Evolutionary conservation across 805 yeast genomes (phyloP), one percentile per base, ranked within the genome.

Genomic region (Scheffersomyces lignosus): DNA sequence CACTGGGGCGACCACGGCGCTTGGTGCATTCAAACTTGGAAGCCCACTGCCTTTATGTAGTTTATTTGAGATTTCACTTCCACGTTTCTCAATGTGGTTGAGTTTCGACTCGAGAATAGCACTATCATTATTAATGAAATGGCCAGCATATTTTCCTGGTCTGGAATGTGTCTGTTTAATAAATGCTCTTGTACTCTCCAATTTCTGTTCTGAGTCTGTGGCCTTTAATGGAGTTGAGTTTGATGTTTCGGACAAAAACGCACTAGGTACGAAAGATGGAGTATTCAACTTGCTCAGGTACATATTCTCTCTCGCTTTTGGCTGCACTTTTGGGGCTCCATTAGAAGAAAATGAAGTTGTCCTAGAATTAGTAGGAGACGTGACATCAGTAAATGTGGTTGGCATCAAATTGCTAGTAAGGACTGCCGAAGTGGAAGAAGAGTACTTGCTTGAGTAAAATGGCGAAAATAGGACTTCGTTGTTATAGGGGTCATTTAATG

Each of bases 211-310:
- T 28, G 31, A n/a, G 15, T 16, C 15, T 6, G 18, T 8, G 18
- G 31, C 9, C 15, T 16, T 5, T 15, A 14, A 5, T 6, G 18
- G 13, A 10, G 18, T 12, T 12, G 15, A 15, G 6, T 8, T 8
- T 6, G 24, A 7, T 20, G 9, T 10, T 7, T 20, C 24, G 24
- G 24, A 20, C 24, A 20, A 6, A 22, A 9, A 7, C 9, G 24
- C 27, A 8, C 39, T 36, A 4, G 53, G 53, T 7, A 51, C 38
- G 25, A 51, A 53, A 4, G 47, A 34, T 1, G 54, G 49, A n/a
- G 40, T 41, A 31, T 48, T 50, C 15, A 48, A 47, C 24, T 39
- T 38, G 15, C 31, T 33, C 39, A 38, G 37, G 31, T 47, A 48
- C 3, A 44, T 41, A 33, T 52, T 48, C 13, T 36, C 37, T 17